Evolutionary conservation across 1,139 yeast genomes (phyloP).

Genomic region (Candida sp.): DNA sequence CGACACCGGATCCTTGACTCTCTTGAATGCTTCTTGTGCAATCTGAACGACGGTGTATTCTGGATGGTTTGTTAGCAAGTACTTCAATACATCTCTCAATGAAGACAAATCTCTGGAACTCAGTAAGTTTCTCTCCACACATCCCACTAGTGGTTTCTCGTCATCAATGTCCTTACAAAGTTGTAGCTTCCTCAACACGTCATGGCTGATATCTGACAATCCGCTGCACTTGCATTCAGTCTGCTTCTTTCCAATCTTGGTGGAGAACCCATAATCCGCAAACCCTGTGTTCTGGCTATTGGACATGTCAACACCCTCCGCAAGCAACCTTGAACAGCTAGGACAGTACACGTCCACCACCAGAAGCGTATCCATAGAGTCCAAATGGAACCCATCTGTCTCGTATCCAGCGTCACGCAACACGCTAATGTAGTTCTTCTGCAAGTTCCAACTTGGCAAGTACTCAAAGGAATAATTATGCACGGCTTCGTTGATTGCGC

Average conservation of each 20-base stretch:
- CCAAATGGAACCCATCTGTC: neutral
- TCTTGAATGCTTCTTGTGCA: neutral
- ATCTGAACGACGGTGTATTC: neutral
- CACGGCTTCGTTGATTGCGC: neutral
- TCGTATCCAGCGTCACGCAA: neutral
- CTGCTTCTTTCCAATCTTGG: neutral
- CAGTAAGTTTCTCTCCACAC: neutral
- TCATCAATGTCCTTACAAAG: neutral
- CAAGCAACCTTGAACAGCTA: neutral
- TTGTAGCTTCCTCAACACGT: slow-evolving; percentile 1
- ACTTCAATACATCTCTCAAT: neutral
- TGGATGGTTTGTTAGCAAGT: neutral
- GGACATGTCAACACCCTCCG: neutral
- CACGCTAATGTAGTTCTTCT: neutral
- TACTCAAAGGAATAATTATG: slow-evolving; percentile 6
- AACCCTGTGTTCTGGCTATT: neutral
- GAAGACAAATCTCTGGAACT: neutral
- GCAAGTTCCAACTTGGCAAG: neutral
- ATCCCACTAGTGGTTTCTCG: neutral
- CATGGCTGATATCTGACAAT: neutral
- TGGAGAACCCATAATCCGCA: slow-evolving; percentile 1
- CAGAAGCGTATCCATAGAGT: neutral
- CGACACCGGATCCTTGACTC: neutral
- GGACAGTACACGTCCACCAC: slow-evolving; percentile 1
- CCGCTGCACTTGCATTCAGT: neutral